These are phyloP conservation scores for Salix exigua DNA, from an alignment of 345 rosid species.

Conservation along the genomic window DNA sequence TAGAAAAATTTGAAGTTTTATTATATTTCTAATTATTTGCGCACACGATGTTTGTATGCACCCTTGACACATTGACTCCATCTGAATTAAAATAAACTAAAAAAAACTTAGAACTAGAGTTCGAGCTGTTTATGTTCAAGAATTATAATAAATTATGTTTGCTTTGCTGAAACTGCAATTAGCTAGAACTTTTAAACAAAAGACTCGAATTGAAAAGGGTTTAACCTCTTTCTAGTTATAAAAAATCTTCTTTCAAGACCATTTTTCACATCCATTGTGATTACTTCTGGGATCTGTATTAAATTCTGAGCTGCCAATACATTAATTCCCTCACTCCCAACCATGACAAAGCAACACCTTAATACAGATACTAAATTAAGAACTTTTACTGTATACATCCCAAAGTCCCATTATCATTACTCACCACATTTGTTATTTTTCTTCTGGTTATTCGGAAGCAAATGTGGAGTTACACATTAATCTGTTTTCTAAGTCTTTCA, in stretches of 20 bases:
- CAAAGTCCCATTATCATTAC: background rate
- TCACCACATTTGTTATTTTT: background rate
- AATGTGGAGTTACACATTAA: background rate
- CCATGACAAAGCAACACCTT: background rate
- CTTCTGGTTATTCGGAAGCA: background rate
- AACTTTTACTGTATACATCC: background rate
- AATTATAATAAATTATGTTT: background rate
- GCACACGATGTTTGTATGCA: background rate
- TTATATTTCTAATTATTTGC: background rate
- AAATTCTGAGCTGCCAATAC: background rate
- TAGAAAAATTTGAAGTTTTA: background rate
- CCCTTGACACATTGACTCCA: background rate
- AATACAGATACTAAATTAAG: background rate
- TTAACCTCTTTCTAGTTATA: background rate
- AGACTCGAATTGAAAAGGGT: background rate
- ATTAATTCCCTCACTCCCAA: background rate
- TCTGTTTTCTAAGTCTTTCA: background rate
- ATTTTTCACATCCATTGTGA: background rate
- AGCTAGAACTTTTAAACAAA: background rate
- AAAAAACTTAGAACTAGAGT: background rate
- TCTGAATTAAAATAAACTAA: background rate
- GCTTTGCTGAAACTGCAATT: background rate
- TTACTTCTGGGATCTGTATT: background rate
- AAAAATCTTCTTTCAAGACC: background rate
- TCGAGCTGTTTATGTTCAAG: background rate